Conservation (phyloP, 257 asterid genomes). For the Cordia subcordata region DNA sequence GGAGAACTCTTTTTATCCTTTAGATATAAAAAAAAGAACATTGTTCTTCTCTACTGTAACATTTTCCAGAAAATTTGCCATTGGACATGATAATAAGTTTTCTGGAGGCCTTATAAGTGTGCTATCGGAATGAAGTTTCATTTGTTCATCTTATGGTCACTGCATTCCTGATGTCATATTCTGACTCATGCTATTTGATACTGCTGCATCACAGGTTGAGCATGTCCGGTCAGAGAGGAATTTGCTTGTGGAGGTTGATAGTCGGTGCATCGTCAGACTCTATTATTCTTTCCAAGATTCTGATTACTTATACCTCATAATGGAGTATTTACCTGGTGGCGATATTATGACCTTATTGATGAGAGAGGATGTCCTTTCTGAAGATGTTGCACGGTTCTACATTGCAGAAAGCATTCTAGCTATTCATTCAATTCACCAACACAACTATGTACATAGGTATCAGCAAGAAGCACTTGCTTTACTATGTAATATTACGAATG, state of each 20-base stretch:
- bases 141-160: neutral
- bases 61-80: too few species aligned
- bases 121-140: neutral
- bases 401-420: slow-evolving; percentile 91
- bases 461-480: neutral
- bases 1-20: too few species aligned
- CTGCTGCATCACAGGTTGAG: slow-evolving; percentile 62
- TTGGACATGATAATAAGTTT: too few species aligned
- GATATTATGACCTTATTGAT: slow-evolving; percentile 94
- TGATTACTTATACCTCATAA: slow-evolving; percentile 80
- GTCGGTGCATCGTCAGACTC: slow-evolving; percentile 95
- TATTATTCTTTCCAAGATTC: slow-evolving; percentile 95
- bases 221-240: slow-evolving; percentile 98
- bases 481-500: neutral
- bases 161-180: neutral
- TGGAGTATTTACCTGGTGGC: slow-evolving; percentile 99
- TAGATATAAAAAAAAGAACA: too few species aligned
- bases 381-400: slow-evolving; percentile 90
- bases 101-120: too few species aligned
- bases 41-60: too few species aligned
- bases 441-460: slow-evolving; percentile 87
- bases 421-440: slow-evolving; percentile 88
- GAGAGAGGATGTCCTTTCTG: slow-evolving; percentile 88
- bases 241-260: slow-evolving; percentile 94
- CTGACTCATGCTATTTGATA: neutral